Evolutionary conservation across 805 yeast species (phyloP), one percentile per base, ranked within the genome.

Genomic region (Brettanomyces bruxellensis): DNA sequence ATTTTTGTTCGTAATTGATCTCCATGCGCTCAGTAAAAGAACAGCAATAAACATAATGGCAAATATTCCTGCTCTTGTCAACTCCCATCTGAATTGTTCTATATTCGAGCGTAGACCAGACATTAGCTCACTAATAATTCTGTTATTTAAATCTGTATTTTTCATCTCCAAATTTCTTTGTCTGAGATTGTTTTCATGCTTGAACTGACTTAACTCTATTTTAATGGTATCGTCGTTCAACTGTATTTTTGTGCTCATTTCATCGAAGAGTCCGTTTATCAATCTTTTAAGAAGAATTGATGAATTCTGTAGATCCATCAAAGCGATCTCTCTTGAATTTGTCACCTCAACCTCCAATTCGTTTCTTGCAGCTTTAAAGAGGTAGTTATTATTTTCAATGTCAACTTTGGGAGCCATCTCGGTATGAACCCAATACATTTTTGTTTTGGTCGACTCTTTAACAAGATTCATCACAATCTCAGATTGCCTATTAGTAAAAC

Each of bases 321-420:
- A 69, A 50, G 86, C 86, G 11, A 71, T 68, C 51, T 83, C 89
- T 52, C 97, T 69, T 30, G 83, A 75, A 38, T 81, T 73, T 38
- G 83, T 79, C 24, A 89, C 77, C 55, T 89, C 96, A 40, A 84
- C 86, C 43, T 83, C 66, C 35, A 91, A 65, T 61, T 91, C 98
- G 46, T 90, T 83, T 50, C 87, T 87, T 0, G 96, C 96, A 32
- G 96, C 95, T 59, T 89, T 91, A 61, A 88, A 90, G 12, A 93
- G 66, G 59, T 91, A 93, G 23, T 79, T 75, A 56, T 91, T 96
- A 56, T 90, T 91, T 51, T 90, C 96, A 13, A 88, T 66, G 54
- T 88, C 96, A 50, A 79, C 78, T 25, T 65, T 65, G 23, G 76
- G 79, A 4, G 76, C 65, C 59, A 75, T 78, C 47, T 68, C 69